Evolutionary conservation across 2,329 filamentous ascomycete species (phyloP).

Genomic region (Exophiala dermatitidis): DNA sequence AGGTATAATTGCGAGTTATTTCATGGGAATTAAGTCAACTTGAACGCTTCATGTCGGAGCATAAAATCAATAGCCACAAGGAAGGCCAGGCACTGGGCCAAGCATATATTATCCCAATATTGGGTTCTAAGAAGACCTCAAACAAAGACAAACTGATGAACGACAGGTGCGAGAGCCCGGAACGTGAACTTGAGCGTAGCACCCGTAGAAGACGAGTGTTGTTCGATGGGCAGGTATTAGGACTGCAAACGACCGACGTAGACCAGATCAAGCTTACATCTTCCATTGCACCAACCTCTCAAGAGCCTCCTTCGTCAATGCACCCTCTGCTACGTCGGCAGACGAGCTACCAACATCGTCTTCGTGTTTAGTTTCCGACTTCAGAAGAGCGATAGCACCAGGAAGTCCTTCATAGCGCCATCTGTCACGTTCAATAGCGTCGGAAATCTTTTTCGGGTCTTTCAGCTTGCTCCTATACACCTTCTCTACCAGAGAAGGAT

Average conservation of each 20-base stretch:
- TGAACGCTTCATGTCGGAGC: too few species aligned
- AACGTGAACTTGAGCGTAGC: too few species aligned
- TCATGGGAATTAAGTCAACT: too few species aligned
- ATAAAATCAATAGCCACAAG: neutral
- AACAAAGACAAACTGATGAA: neutral
- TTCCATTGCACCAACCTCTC: slow-evolving; percentile 40
- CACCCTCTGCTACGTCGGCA: slow-evolving; percentile 10
- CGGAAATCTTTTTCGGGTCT: slow-evolving; percentile 26
- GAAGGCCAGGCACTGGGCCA: neutral
- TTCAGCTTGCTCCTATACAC: slow-evolving; percentile 25
- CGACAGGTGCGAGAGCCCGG: neutral
- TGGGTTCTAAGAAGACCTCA: neutral
- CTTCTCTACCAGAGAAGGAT: slow-evolving; percentile 22
- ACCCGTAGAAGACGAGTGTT: neutral
- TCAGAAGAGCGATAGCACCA: slow-evolving; percentile 19
- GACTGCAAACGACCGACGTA: neutral
- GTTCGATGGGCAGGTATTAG: too few species aligned
- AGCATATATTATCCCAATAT: neutral
- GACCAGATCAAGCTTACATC: slow-evolving; percentile 30
- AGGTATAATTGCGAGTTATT: neutral
- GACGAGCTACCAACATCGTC: neutral
- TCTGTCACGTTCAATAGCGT: slow-evolving; percentile 32
- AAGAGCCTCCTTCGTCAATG: slow-evolving; percentile 26
- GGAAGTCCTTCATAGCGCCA: slow-evolving; percentile 37
- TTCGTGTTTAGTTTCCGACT: slow-evolving; percentile 4